A percentile compares a stretch with the other conserved stretches of the same genome.
Conservation (phyloP, 2,329 filamentous ascomycete genomes). For the Lizonia empirigonia region DNA sequence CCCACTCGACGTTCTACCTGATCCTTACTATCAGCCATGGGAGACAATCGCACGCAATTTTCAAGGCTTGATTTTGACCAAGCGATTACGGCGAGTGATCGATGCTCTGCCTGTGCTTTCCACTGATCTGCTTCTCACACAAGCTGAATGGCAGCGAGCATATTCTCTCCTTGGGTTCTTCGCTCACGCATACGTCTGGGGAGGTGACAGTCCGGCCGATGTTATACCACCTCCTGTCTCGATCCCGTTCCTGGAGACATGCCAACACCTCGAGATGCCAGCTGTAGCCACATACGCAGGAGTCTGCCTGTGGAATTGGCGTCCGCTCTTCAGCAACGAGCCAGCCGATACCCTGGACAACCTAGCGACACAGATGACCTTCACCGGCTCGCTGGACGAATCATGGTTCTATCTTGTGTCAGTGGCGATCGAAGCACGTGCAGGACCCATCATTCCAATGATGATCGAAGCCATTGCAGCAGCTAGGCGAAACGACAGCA, state of each 20-base stretch:
- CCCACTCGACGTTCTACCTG: slow-evolving; percentile 79
- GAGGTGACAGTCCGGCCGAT: slow-evolving; percentile 74
- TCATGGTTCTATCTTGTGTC: slow-evolving; percentile 99
- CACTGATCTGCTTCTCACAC: slow-evolving; percentile 78
- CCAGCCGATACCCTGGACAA: slow-evolving; percentile 84
- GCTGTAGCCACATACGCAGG: slow-evolving; percentile 94
- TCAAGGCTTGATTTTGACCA: slow-evolving; percentile 83
- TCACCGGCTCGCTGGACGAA: slow-evolving; percentile 93
- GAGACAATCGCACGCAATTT: slow-evolving; percentile 85
- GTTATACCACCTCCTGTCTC: slow-evolving; percentile 82
- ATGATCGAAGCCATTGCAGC: slow-evolving; percentile 89
- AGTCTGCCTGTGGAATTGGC: slow-evolving; percentile 95
- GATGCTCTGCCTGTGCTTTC: slow-evolving; percentile 83
- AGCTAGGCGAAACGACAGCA: slow-evolving; percentile 70
- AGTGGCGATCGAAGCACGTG: slow-evolving; percentile 91
- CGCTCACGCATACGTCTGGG: slow-evolving; percentile 89
- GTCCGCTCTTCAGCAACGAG: slow-evolving; percentile 84
- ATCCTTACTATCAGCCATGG: slow-evolving; percentile 95
- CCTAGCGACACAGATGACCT: slow-evolving; percentile 83
- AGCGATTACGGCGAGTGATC: slow-evolving; percentile 78
- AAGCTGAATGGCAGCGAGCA: slow-evolving; percentile 88
- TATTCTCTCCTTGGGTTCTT: slow-evolving; percentile 81
- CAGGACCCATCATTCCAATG: slow-evolving; percentile 81
- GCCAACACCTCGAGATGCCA: slow-evolving; percentile 79
- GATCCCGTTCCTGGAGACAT: slow-evolving; percentile 78